Evolutionary conservation across 148 eudicot genomes (phyloP).

Genomic region (Polygonum aviculare): DNA sequence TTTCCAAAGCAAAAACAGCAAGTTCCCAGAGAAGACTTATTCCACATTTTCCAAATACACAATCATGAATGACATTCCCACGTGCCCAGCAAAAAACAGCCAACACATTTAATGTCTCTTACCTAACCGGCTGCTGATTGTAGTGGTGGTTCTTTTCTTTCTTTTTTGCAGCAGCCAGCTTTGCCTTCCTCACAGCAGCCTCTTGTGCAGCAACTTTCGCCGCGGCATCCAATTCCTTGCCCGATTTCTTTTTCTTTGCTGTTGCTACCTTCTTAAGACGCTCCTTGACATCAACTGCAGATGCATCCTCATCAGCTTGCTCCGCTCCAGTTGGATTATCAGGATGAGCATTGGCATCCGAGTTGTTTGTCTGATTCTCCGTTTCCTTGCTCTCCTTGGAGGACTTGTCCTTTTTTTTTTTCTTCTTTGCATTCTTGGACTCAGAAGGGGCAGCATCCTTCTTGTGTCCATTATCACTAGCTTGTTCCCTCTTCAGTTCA

Average conservation of each 20-base stretch:
- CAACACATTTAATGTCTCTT: conserved; percentile 13
- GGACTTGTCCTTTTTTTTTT: conserved; percentile 84
- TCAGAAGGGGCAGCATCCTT: conserved; percentile 50
- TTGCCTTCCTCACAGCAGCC: conserved; percentile 90
- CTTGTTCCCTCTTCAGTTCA: conserved; percentile 39
- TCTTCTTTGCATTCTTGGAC: conserved; percentile 63
- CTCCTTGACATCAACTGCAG: conserved; percentile 74
- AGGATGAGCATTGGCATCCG: conserved; percentile 22
- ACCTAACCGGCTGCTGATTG: conserved; percentile 95
- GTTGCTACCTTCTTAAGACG: conserved; percentile 69
- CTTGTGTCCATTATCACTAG: conserved; percentile 38
- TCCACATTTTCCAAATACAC: conserved; percentile 7
- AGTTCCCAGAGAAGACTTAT: background rate
- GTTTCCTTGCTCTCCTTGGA: conserved; percentile 60
- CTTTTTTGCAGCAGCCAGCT: conserved; percentile 92
- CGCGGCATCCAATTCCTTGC: conserved; percentile 81
- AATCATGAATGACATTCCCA: conserved; percentile 2
- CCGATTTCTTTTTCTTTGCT: conserved; percentile 79
- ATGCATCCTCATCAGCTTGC: conserved; percentile 36
- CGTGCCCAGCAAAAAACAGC: conserved; percentile 4
- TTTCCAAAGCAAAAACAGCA: conserved; percentile 4
- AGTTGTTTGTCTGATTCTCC: conserved; percentile 43
- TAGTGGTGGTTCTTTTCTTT: conserved; percentile 89
- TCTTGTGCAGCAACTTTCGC: conserved; percentile 84
- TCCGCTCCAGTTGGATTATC: conserved; percentile 34